phyloP scores from a whole-genome alignment of 2,329 filamentous ascomycete species.

The Colletotrichum tropicicola region DNA sequence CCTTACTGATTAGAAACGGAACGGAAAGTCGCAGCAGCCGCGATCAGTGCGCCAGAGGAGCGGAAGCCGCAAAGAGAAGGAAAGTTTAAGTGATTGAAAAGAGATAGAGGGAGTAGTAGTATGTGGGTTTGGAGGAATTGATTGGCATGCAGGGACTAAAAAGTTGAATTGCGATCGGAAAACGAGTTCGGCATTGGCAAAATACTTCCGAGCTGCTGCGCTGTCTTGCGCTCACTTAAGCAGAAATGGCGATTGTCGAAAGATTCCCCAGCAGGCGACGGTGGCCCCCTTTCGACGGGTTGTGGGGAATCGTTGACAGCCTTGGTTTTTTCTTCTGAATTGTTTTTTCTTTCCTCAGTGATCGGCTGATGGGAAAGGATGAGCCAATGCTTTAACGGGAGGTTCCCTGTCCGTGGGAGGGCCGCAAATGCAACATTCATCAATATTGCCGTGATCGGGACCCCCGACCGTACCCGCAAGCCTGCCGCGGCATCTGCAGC shows the following conservation, averaged over 20 bases:
- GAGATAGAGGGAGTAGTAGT: no score
- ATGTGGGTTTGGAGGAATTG: conserved; percentile 1
- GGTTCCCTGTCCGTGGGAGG: conserved; percentile 2
- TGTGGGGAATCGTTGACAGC: conserved; percentile 4
- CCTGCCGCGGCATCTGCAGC: background rate
- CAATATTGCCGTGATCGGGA: conserved; percentile 3
- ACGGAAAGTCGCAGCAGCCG: background rate
- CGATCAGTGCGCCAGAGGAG: background rate
- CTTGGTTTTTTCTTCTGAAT: background rate
- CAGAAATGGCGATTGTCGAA: conserved; percentile 18
- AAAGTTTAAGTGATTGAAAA: background rate
- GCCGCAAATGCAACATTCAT: conserved; percentile 1
- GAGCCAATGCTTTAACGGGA: conserved; percentile 8
- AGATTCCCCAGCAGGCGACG: background rate
- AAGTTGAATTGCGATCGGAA: no score
- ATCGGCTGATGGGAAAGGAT: conserved; percentile 13
- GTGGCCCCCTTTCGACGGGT: background rate
- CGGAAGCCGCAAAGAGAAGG: background rate
- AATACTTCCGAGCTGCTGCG: conserved; percentile 8
- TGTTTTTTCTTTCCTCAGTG: background rate
- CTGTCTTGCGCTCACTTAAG: conserved; percentile 15
- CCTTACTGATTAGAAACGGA: no score
- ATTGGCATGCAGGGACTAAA: conserved; percentile 17
- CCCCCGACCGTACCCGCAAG: conserved; percentile 9
- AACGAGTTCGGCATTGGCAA: conserved; percentile 9